A percentile compares a stretch with the other conserved stretches of the same genome.
These are phyloP conservation scores for Ophiostoma himal-ulmi DNA, from an alignment of 2,329 filamentous ascomycete genomes.

Conservation along the genomic window DNA sequence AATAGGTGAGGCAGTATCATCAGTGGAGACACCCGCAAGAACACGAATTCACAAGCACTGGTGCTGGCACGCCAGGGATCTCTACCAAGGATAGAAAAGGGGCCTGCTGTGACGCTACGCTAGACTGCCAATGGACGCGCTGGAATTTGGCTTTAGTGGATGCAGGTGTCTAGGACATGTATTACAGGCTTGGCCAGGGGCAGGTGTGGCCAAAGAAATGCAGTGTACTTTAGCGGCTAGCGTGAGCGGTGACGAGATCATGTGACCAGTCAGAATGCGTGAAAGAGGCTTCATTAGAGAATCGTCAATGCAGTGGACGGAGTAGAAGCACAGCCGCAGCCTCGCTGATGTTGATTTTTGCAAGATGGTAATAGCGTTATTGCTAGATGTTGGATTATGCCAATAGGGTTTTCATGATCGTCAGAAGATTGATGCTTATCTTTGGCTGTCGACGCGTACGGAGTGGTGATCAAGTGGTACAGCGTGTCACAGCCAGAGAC, in stretches of 20 bases:
- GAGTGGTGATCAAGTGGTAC: not conserved
- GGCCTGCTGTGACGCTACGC: conserved; percentile 11
- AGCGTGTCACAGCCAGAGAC: not conserved
- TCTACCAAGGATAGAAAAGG: conserved; percentile 13
- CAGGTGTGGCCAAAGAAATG: not conserved
- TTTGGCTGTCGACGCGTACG: not conserved
- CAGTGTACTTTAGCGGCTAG: conserved; percentile 1
- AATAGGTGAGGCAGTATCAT: not conserved
- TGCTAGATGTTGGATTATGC: not conserved
- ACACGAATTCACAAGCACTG: conserved; percentile 12
- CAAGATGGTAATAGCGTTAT: not conserved
- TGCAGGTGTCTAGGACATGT: not conserved
- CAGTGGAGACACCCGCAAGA: conserved; percentile 12
- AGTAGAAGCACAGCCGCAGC: not conserved
- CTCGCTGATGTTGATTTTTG: not conserved
- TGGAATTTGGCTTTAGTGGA: conserved; percentile 12
- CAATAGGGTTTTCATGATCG: not conserved
- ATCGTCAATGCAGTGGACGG: not conserved
- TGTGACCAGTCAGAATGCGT: not conserved
- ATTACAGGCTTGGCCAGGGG: no score
- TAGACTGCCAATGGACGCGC: conserved; percentile 2
- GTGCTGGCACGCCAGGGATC: conserved; percentile 7
- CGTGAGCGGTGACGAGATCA: not conserved
- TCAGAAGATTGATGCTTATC: not conserved
- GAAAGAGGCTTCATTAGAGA: not conserved